Evolutionary conservation across 768 basidiomycete genomes (phyloP).

Genomic region (Leccinellum albellum): DNA sequence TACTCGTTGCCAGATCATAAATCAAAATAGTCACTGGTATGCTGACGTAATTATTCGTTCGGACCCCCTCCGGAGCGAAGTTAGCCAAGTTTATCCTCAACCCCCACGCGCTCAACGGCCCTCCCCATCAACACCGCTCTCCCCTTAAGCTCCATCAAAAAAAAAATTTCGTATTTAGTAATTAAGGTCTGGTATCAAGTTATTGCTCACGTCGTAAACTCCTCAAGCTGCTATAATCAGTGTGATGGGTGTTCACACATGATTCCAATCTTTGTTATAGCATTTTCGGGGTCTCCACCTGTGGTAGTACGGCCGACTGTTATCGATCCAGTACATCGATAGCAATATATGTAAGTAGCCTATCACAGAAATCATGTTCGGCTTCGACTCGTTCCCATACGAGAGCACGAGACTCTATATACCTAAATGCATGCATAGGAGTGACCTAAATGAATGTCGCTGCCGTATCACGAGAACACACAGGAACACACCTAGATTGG

Average conservation of each 20-base stretch:
- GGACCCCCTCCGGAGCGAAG: too few relatives aligned
- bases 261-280: background rate
- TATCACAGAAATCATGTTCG: background rate
- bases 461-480: slow-evolving; percentile 4
- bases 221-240: background rate
- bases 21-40: background rate
- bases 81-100: background rate
- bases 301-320: background rate
- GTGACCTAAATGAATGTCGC: background rate
- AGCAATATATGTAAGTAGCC: background rate
- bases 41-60: slow-evolving; percentile 24
- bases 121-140: background rate
- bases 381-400: background rate
- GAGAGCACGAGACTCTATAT: background rate
- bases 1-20: slow-evolving; percentile 25
- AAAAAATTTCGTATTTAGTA: slow-evolving; percentile 1
- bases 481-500: slow-evolving; percentile 4
- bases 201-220: too few relatives aligned
- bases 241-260: background rate
- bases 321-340: background rate
- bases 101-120: background rate
- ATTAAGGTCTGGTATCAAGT: too few relatives aligned
- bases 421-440: background rate
- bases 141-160: background rate
- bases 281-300: background rate